These are phyloP conservation scores for Rhodofomes roseus DNA, from an alignment of 1,284 basidiomycete species.

Conservation along the genomic window DNA sequence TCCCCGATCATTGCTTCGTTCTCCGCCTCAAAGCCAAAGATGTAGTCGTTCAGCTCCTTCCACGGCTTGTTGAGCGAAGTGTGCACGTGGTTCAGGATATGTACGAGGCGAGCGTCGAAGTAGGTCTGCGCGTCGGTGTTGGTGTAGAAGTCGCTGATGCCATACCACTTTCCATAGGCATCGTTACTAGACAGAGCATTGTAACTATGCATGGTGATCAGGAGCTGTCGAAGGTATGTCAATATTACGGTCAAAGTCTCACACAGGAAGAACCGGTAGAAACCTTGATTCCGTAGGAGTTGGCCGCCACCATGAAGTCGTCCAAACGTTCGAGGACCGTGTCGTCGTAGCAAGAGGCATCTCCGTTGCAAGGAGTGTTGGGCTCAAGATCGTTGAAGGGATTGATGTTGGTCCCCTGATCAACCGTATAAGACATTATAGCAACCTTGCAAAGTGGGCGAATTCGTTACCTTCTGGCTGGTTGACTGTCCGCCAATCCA, in stretches of 20 bases:
- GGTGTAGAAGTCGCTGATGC: constrained; percentile 22
- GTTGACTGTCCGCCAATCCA: constrained; percentile 31
- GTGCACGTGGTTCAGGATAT: constrained; percentile 39
- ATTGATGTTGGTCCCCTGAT: constrained; percentile 26
- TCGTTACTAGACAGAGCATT: constrained; percentile 29
- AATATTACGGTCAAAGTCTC: neutral
- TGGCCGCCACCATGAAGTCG: constrained; percentile 36
- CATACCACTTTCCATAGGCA: constrained; percentile 26
- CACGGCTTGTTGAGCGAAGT: constrained; percentile 36
- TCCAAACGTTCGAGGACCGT: constrained; percentile 36
- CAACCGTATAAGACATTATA: neutral
- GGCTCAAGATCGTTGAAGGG: constrained; percentile 33
- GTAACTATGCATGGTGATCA: constrained; percentile 34
- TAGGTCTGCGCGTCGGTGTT: constrained; percentile 17
- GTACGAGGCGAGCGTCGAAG: constrained; percentile 30
- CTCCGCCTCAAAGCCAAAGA: constrained; percentile 43
- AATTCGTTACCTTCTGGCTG: constrained; percentile 19
- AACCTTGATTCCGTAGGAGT: constrained; percentile 34
- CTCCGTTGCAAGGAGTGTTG: constrained; percentile 27
- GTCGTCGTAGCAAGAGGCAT: constrained; percentile 31
- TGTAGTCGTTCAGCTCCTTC: constrained; percentile 40
- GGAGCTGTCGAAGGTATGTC: constrained; percentile 17
- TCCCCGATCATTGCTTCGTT: constrained; percentile 32
- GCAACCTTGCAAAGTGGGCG: neutral
- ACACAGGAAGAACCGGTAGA: neutral